Percentiles rank a stretch among this genome's conserved stretches.
phyloP scores from a whole-genome alignment of 441 rosid species.

The Manihot esculenta region DNA sequence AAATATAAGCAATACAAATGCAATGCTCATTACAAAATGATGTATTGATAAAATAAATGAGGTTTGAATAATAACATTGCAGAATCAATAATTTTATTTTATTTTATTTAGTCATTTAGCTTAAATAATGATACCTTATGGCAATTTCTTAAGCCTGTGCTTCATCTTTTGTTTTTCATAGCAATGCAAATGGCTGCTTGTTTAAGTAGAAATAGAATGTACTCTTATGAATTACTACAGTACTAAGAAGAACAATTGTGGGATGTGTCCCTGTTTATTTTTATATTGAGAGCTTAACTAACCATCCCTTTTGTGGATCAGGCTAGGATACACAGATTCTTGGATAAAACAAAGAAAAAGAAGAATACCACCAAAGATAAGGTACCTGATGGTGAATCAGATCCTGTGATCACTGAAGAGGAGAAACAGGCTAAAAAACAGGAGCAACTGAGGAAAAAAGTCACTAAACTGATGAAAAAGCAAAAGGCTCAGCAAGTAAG shows the following conservation, averaged over 20 bases:
- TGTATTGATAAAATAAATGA: no score
- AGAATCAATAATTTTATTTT: background rate
- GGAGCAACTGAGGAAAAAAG: constrained; percentile 59
- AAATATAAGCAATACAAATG: no score
- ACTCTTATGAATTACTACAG: no score
- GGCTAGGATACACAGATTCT: constrained; percentile 68
- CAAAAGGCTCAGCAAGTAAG: constrained; percentile 59
- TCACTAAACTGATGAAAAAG: constrained; percentile 57
- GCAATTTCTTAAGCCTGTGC: background rate
- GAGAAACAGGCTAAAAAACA: constrained; percentile 39
- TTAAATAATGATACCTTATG: background rate
- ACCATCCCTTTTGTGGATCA: constrained; percentile 31
- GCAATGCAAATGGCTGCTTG: background rate
- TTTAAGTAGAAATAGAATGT: background rate
- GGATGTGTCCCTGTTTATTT: background rate
- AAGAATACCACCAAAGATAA: constrained; percentile 35
- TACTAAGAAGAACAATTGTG: no score
- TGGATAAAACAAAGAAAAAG: constrained; percentile 67
- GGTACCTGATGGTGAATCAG: constrained; percentile 35
- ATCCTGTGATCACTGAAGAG: constrained; percentile 32
- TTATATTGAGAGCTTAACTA: constrained; percentile 18
- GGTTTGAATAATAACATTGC: no score
- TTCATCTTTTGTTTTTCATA: background rate
- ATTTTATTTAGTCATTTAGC: no score
- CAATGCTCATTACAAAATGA: background rate